phyloP scores from a whole-genome alignment of 306 rosid genomes.

The Vigna mungo region DNA sequence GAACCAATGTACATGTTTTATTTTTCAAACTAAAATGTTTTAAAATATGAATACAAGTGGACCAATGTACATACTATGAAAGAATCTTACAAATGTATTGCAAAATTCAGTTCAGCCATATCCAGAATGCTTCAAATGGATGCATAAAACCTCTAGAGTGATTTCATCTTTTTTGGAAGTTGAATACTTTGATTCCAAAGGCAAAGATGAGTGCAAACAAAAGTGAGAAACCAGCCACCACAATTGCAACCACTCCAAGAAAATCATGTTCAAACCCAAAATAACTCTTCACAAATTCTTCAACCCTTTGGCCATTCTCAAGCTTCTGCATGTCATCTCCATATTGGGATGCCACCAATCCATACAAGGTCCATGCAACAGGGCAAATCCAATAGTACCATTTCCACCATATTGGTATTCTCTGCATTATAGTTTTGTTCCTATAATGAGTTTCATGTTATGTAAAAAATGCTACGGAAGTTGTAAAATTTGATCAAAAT shows the following conservation, averaged over 20 bases:
- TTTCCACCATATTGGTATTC: constrained; percentile 88
- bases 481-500: neutral
- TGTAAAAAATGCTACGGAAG: neutral
- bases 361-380: constrained; percentile 84
- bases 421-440: constrained; percentile 50
- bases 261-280: constrained; percentile 71
- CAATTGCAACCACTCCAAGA: constrained; percentile 66
- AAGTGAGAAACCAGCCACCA: constrained; percentile 67
- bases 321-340: constrained; percentile 64
- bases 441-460: neutral
- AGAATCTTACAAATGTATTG: neutral
- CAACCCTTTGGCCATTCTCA: constrained; percentile 70
- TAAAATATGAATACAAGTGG: neutral
- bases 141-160: neutral
- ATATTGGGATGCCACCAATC: constrained; percentile 72
- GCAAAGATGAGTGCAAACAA: constrained; percentile 75
- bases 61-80: neutral
- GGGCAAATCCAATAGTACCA: constrained; percentile 91
- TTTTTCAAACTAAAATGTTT: neutral
- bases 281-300: constrained; percentile 64
- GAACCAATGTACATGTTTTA: neutral
- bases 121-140: neutral
- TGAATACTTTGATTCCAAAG: constrained; percentile 63
- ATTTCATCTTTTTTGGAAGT: constrained; percentile 72
- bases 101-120: neutral